Base-by-base conservation (phyloP, 2,329 filamentous ascomycete genomes). In the Phoma sp. region DNA sequence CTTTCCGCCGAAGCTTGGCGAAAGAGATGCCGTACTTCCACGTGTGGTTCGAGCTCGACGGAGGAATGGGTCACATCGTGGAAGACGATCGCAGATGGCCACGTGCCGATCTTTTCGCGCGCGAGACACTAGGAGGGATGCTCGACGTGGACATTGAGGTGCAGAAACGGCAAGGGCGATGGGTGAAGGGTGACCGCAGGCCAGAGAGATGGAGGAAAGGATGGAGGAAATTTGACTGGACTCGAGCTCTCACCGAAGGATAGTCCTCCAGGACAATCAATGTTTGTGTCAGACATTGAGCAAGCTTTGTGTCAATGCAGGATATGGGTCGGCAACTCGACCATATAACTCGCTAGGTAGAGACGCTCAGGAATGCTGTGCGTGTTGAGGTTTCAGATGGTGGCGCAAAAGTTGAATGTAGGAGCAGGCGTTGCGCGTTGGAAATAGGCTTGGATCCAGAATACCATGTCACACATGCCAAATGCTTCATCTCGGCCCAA, bases 1-100 rank as follows among this genome's bases (percentile, higher is more conserved):
- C 95, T 1, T 99, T 99, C 73, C 83, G 93, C 1, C 83, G 87
- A 52, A 89, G 84, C 18, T 80, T 99, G 57, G 91, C 90, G 10
- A 96, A 96, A 77, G 93, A 99, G 79, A 93, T 96, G 90, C 93
- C 96, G 0, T 99, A 99, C 74, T 99, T 99, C 68, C 95, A 99
- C 73, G 93, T 75, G 4, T 99, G 93, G 93, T 98, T 98, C 71
- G 85, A 86, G 47, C 79, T 99, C 1, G 93, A 99, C 70, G 95
- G 95, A 2, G 95, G 95, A 0, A 77, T 99, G 61, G 95, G 91
- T 0, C 95, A 99, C 73, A 81, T 99, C 7, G 90, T 99, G 0
- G 95, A 99, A 76, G 90, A 99, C 65, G 80, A 86, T 25, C 83
- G 86, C 43, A 81, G 87, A 45, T 99, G 95, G 95, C 96, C 96